These are phyloP conservation scores for Xylona heveae DNA, from an alignment of 495 filamentous ascomycete species.

Conservation along the genomic window DNA sequence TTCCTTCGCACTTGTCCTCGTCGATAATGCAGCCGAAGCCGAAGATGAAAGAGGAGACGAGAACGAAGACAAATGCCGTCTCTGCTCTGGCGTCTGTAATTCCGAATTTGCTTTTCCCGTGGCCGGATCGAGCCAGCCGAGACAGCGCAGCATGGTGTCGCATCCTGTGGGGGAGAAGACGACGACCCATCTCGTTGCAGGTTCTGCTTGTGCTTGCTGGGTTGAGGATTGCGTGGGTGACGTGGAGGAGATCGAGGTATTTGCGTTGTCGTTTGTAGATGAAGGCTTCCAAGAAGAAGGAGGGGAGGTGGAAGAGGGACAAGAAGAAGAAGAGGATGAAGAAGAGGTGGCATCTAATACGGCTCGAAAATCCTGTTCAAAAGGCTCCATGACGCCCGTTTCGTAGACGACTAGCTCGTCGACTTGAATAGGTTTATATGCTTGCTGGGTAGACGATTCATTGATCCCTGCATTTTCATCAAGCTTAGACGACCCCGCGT, in stretches of 20 bases:
- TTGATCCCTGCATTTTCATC: no score
- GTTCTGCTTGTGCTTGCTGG: constrained; percentile 10
- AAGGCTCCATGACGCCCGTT: constrained; percentile 56
- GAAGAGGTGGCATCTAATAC: background rate
- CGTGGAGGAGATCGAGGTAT: constrained; percentile 3
- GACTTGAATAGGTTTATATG: constrained; percentile 29
- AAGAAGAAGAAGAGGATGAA: background rate
- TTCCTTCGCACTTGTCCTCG: constrained; percentile 6
- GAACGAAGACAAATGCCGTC: constrained; percentile 5
- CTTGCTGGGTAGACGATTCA: constrained; percentile 17
- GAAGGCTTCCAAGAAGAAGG: no score
- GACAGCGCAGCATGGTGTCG: constrained; percentile 49
- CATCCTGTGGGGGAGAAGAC: constrained; percentile 88
- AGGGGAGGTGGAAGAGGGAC: background rate
- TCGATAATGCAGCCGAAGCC: background rate
- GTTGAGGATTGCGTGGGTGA: no score
- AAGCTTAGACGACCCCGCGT: no score
- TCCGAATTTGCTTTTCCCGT: constrained; percentile 21
- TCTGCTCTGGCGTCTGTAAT: constrained; percentile 5
- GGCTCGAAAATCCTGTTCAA: constrained; percentile 38
- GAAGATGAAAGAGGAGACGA: constrained; percentile 6
- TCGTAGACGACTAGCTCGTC: constrained; percentile 71
- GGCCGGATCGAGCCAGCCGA: constrained; percentile 32
- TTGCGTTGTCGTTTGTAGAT: constrained; percentile 10
- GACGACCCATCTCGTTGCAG: constrained; percentile 49